Evolutionary conservation across 1,284 basidiomycete species (phyloP).

Genomic region (Naganishia cerealis): DNA sequence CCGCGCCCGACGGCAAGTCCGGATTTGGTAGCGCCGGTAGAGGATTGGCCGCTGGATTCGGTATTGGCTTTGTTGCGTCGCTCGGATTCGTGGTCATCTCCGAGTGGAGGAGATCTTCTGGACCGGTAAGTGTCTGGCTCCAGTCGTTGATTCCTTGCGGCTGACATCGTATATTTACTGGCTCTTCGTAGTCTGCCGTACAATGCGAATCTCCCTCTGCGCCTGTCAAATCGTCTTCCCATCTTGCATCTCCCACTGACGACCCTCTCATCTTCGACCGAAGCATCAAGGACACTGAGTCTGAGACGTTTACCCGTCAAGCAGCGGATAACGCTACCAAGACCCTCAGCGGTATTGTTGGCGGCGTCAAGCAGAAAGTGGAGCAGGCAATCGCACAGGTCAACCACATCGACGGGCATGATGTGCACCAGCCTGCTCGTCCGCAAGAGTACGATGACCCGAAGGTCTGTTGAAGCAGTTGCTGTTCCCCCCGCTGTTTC

Average conservation of each 20-base stretch:
- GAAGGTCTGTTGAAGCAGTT: slow-evolving; percentile 35
- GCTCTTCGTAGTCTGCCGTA: not conserved
- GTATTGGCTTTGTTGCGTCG: slow-evolving; percentile 38
- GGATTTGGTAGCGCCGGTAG: not conserved
- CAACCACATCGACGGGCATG: not conserved
- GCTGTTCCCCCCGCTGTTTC: no score
- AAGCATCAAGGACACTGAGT: slow-evolving; percentile 15
- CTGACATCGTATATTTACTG: not conserved
- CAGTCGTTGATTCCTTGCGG: not conserved
- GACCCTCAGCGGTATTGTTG: slow-evolving; percentile 14
- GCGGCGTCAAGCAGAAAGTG: slow-evolving; percentile 28
- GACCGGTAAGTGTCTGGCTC: not conserved
- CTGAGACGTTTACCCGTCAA: slow-evolving; percentile 29
- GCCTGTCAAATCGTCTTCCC: not conserved
- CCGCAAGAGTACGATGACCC: slow-evolving; percentile 51
- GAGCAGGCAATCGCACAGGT: not conserved
- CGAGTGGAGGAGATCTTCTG: not conserved
- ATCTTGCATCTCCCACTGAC: slow-evolving; percentile 17
- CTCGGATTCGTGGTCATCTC: slow-evolving; percentile 24
- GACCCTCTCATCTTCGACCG: slow-evolving; percentile 29
- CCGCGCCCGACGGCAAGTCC: not conserved
- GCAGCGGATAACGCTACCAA: slow-evolving; percentile 13
- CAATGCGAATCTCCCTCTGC: slow-evolving; percentile 4
- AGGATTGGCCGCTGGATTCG: slow-evolving; percentile 29
- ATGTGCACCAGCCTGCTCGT: slow-evolving; percentile 39